phyloP scores from a whole-genome alignment of 345 rosid species.

The Gynandropsis gynandra region DNA sequence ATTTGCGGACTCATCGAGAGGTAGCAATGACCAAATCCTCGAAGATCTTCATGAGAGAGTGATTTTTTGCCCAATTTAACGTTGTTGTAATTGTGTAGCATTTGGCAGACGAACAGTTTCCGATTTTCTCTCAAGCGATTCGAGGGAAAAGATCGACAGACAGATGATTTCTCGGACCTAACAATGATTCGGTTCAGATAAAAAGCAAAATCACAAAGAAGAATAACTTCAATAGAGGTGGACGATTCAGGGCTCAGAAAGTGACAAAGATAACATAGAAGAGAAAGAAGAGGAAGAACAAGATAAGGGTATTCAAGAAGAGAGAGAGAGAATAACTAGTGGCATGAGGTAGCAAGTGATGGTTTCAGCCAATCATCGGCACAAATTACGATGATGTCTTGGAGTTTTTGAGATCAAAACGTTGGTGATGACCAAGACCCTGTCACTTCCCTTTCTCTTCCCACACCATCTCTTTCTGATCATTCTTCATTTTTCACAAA shows the following conservation, averaged over 20 bases:
- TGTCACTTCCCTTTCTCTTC: no score
- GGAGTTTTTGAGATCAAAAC: no score
- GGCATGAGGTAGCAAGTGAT: no score
- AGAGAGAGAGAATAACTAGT: slow-evolving; percentile 9
- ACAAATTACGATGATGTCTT: no score
- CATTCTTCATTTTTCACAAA: no score
- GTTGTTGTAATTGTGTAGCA: neutral
- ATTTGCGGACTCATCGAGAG: no score
- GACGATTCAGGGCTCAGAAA: no score
- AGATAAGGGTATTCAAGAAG: slow-evolving; percentile 28
- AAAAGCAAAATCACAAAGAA: slow-evolving; percentile 25
- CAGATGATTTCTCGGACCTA: slow-evolving; percentile 46
- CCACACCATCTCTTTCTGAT: no score
- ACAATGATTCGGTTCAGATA: slow-evolving; percentile 29
- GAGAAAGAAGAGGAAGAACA: slow-evolving; percentile 22
- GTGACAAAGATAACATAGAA: neutral
- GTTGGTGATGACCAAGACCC: no score
- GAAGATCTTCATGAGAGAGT: neutral
- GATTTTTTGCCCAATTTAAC: neutral
- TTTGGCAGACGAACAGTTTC: slow-evolving; percentile 52
- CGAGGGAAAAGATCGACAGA: slow-evolving; percentile 55
- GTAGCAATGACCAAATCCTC: no score
- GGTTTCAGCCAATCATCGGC: no score
- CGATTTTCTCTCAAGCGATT: no score
- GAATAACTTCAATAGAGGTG: slow-evolving; percentile 7